Conservation (phyloP, 2,329 filamentous ascomycete species). For the Emericellopsis cladophorae region DNA sequence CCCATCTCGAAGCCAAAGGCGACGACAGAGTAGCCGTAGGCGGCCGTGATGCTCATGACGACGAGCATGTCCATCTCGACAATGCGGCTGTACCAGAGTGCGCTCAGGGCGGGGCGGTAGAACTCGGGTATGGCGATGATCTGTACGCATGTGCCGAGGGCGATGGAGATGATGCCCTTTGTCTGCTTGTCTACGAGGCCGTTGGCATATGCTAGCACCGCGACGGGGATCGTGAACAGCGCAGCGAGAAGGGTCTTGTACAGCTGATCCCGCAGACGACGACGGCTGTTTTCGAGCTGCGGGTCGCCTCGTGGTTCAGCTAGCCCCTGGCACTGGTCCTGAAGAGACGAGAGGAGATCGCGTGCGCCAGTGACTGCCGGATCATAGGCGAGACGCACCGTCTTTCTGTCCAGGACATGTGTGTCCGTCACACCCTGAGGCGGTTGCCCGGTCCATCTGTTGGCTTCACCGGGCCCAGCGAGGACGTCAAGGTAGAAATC, state of each 20-base stretch:
- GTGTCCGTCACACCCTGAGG: constrained; percentile 13
- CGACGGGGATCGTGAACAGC: constrained; percentile 9
- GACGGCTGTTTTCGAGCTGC: constrained; percentile 7
- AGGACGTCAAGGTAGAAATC: constrained; percentile 12
- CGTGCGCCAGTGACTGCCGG: constrained; percentile 19
- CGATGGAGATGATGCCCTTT: constrained; percentile 21
- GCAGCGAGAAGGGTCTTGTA: constrained; percentile 8
- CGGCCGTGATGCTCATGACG: constrained; percentile 38
- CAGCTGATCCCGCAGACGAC: constrained; percentile 8
- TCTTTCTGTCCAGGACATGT: constrained; percentile 13
- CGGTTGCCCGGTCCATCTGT: not conserved
- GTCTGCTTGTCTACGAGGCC: constrained; percentile 4
- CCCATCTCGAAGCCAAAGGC: constrained; percentile 22
- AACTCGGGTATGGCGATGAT: constrained; percentile 33
- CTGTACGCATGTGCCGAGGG: constrained; percentile 37
- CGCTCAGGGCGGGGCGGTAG: constrained; percentile 31
- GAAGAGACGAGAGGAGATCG: constrained; percentile 6
- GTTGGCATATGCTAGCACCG: constrained; percentile 7
- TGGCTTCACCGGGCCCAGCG: constrained; percentile 8
- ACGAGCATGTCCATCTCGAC: constrained; percentile 46
- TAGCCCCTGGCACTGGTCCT: constrained; percentile 5
- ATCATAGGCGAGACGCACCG: constrained; percentile 19
- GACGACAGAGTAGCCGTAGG: constrained; percentile 35
- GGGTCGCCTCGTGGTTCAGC: constrained; percentile 9
- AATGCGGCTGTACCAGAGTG: constrained; percentile 27